Percentiles rank a stretch among this genome's conserved stretches.
These are phyloP conservation scores for Ophiognomonia clavigignenti-juglandacearum DNA, from an alignment of 2,329 filamentous ascomycete genomes.

Conservation along the genomic window DNA sequence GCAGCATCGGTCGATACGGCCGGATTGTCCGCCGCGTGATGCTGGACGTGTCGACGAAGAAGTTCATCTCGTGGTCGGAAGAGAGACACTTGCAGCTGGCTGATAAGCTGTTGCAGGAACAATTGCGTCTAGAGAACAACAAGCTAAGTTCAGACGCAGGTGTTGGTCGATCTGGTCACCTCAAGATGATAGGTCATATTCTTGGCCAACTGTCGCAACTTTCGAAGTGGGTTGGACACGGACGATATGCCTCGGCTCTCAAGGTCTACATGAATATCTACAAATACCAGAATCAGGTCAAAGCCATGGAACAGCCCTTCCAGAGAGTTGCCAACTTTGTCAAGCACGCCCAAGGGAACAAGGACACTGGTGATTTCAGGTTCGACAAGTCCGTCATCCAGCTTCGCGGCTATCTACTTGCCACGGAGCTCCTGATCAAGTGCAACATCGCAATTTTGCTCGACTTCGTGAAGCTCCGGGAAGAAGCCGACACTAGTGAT, in stretches of 20 bases:
- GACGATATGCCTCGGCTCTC: conserved; percentile 5
- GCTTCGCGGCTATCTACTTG: conserved; percentile 34
- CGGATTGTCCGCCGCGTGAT: conserved; percentile 55
- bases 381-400: conserved; percentile 33
- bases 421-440: conserved; percentile 38
- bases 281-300: conserved; percentile 20
- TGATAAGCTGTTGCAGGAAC: conserved; percentile 22
- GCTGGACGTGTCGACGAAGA: conserved; percentile 60
- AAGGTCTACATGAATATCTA: conserved; percentile 20
- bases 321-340: conserved; percentile 41
- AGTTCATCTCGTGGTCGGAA: conserved; percentile 51
- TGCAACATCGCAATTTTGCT: conserved; percentile 46
- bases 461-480: conserved; percentile 28
- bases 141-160: neutral
- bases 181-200: neutral
- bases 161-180: neutral
- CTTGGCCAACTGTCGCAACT: neutral
- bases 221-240: conserved; percentile 11
- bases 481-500: neutral
- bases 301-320: conserved; percentile 44
- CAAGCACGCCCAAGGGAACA: conserved; percentile 30
- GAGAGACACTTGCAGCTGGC: conserved; percentile 35
- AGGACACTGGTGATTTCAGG: conserved; percentile 23
- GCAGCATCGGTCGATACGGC: conserved; percentile 55
- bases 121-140: conserved; percentile 23